Evolutionary conservation across 2,329 filamentous ascomycete species (phyloP).

Genomic region (Fusarium illudens): DNA sequence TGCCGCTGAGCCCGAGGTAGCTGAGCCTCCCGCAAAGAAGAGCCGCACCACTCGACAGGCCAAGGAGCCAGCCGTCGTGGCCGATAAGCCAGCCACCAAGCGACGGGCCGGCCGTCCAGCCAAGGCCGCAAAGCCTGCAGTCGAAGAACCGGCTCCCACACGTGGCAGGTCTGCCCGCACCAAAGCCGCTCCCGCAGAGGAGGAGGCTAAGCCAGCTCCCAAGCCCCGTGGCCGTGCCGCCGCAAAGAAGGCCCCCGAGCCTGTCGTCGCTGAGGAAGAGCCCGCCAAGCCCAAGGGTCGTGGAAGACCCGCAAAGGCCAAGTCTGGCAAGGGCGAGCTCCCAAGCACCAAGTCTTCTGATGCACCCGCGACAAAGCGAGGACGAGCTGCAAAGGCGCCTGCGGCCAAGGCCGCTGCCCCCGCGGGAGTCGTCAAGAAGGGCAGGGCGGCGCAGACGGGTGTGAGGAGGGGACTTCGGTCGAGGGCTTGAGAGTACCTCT

Average conservation of each 20-base stretch:
- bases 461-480: conserved; percentile 33
- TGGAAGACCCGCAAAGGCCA: conserved; percentile 27
- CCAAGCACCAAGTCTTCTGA: conserved; percentile 18
- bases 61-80: conserved; percentile 12
- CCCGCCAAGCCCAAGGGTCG: conserved; percentile 28
- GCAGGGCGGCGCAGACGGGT: conserved; percentile 23
- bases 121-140: conserved; percentile 15
- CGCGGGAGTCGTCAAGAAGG: conserved; percentile 32
- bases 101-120: conserved; percentile 15
- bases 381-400: conserved; percentile 11
- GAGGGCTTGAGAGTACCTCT: conserved; percentile 12
- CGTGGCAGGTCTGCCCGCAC: conserved; percentile 19
- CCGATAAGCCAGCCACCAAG: conserved; percentile 3
- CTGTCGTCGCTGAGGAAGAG: background rate
- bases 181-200: conserved; percentile 13
- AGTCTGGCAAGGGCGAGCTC: conserved; percentile 39
- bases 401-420: conserved; percentile 19
- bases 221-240: conserved; percentile 27
- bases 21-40: conserved; percentile 33
- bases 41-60: conserved; percentile 24
- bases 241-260: background rate
- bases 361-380: conserved; percentile 20
- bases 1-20: conserved; percentile 5
- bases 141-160: conserved; percentile 13
- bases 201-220: background rate